Evolutionary conservation across 2,329 filamentous ascomycete species (phyloP), one percentile per base, ranked within the genome.

Genomic region (Penicillium sp.): DNA sequence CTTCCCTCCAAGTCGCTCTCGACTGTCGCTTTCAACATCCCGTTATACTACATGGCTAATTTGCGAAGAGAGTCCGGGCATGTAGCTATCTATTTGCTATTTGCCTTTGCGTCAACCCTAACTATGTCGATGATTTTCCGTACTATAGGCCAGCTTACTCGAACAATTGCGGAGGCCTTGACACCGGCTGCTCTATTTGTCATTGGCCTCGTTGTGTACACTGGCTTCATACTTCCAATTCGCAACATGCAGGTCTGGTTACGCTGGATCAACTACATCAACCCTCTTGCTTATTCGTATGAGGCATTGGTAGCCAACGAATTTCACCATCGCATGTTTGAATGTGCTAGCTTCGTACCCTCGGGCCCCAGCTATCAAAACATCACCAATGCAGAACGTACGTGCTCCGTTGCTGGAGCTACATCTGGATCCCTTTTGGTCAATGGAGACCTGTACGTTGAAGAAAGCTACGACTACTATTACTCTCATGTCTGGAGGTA

Each of bases 111-210:
- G 58, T 85, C 84, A 1, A 89, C 89, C 0, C 63, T 96, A 65
- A 80, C 83, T 61, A 94, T 94, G 89, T 91, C 88, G 47, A 91
- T 91, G 85, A 81, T 92, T 61, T 95, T 94, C 82, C 83, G 90
- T 50, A 87, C 84, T 5, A 89, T 95, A 61, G 90, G 82, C n/a
- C 86, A 88, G 0, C 75, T 87, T 2, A 91, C 90, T 3, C 81
- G 88, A 51, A 89, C 88, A 0, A 70, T 84, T 7, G 77, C 78
- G 0, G 80, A 84, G 65, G 81, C 82, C 35, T 70, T 84, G 70
- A 80, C 81, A 3, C 81, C 81, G 1, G 77, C 81, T 5, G 78
- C 79, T 14, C 72, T 84, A 42, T 70, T 84, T 53, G 71, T 74
- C 57, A 60, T 74, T 28, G 65, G 64, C 28, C 57, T 74, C 33